Conservation (phyloP, 2,329 filamentous ascomycete species). For the Dothidotthia symphoricarpi region DNA sequence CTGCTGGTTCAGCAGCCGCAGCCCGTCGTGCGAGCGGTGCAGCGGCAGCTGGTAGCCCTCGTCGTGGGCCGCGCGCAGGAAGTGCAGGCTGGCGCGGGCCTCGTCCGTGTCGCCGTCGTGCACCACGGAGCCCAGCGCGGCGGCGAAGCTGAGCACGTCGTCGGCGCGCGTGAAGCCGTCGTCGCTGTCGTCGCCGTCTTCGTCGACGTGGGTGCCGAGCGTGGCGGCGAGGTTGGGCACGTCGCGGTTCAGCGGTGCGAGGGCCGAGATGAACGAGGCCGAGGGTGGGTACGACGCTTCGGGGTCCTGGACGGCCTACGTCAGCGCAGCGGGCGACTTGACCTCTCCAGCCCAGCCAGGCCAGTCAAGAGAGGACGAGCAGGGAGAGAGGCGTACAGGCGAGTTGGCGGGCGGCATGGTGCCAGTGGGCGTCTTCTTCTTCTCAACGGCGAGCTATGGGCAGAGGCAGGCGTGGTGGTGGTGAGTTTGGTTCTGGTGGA, state of each 20-base stretch:
- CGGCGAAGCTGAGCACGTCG: constrained; percentile 47
- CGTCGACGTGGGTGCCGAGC: constrained; percentile 41
- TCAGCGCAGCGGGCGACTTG: constrained; percentile 15
- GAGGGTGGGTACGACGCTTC: constrained; percentile 9
- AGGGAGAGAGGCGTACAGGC: constrained; percentile 16
- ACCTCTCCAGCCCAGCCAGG: too few species aligned
- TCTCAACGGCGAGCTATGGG: too few species aligned
- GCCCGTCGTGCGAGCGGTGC: constrained; percentile 18
- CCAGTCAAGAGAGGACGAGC: constrained; percentile 1
- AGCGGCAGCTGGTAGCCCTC: constrained; percentile 27
- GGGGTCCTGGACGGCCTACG: constrained; percentile 25
- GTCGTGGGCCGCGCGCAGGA: constrained; percentile 44
- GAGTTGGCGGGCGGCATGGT: constrained; percentile 41
- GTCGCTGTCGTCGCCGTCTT: too few species aligned
- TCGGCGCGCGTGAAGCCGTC: constrained; percentile 8
- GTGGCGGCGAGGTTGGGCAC: constrained; percentile 52
- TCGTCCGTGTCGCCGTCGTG: constrained; percentile 39
- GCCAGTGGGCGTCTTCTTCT: too few species aligned
- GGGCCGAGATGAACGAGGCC: constrained; percentile 48
- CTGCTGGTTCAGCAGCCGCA: constrained; percentile 40
- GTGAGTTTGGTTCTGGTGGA: too few species aligned
- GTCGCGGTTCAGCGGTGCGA: constrained; percentile 29
- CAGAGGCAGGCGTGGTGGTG: too few species aligned
- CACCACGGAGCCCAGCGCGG: constrained; percentile 48
- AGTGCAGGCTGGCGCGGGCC: constrained; percentile 10